Evolutionary conservation across 306 rosid species (phyloP).

Genomic region (Chamaecrista fasciculata): DNA sequence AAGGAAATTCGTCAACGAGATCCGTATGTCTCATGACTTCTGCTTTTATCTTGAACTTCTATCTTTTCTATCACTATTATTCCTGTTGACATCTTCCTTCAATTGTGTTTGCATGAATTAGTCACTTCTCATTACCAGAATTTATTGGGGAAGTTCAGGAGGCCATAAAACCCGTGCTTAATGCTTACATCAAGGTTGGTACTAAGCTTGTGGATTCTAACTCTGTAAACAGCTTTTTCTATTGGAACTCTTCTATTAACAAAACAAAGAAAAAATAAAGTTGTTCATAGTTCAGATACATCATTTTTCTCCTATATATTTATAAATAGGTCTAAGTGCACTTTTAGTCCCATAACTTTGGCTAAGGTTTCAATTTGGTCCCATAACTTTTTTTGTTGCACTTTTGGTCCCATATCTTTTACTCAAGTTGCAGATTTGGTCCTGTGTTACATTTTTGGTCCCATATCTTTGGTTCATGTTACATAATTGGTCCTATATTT

Average conservation of each 20-base stretch:
- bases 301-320: background rate
- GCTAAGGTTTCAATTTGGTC: too few species aligned
- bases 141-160: slow-evolving; percentile 84
- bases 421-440: too few species aligned
- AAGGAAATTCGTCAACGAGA: slow-evolving; percentile 87
- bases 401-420: too few species aligned
- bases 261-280: background rate
- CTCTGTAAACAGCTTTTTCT: background rate
- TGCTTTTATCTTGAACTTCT: slow-evolving; percentile 20
- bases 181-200: slow-evolving; percentile 77
- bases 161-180: slow-evolving; percentile 82
- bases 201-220: slow-evolving; percentile 19
- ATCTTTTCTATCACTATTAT: slow-evolving; percentile 13
- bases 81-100: slow-evolving; percentile 22
- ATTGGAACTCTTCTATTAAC: background rate
- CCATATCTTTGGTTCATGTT: too few species aligned
- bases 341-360: too few species aligned
- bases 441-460: too few species aligned
- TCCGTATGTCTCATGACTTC: slow-evolving; percentile 58
- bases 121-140: slow-evolving; percentile 79
- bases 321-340: too few species aligned
- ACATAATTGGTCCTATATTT: too few species aligned
- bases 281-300: background rate
- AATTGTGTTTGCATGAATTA: slow-evolving; percentile 35
- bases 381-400: too few species aligned